Percentiles rank a stretch among this genome's conserved stretches.
Evolutionary conservation across 192 early-diverging fungal genomes (phyloP).

Genomic region (Geranomyces michiganensis): DNA sequence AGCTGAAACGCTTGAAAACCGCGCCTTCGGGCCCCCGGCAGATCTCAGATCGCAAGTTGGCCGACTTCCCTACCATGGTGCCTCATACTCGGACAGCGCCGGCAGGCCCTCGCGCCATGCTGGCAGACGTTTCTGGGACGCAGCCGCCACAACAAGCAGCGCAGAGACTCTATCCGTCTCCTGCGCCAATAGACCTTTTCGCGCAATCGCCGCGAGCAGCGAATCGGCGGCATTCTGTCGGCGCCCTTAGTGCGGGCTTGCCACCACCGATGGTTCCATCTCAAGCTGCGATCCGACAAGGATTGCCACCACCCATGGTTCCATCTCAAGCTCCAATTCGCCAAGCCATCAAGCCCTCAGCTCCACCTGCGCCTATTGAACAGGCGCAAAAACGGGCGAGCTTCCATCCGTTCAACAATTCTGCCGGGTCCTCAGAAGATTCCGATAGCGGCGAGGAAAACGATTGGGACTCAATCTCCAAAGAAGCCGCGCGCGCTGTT

Average conservation of each 20-base stretch:
- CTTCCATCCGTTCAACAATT: constrained; percentile 7
- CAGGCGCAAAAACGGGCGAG: neutral
- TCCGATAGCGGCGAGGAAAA: constrained; percentile 12
- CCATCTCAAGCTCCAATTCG: neutral
- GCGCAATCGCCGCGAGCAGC: too few relatives aligned
- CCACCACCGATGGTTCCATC: neutral
- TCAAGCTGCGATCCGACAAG: neutral
- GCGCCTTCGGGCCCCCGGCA: constrained; percentile 7
- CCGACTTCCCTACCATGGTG: neutral
- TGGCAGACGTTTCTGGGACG: neutral
- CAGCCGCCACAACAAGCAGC: neutral
- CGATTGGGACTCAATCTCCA: constrained; percentile 30
- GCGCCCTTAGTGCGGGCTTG: too few relatives aligned
- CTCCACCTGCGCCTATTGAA: neutral
- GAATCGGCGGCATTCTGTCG: too few relatives aligned
- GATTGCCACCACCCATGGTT: neutral
- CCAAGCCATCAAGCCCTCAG: neutral
- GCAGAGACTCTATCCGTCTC: neutral
- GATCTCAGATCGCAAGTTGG: neutral
- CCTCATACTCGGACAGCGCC: neutral
- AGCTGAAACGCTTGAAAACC: neutral
- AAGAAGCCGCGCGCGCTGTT: constrained; percentile 22
- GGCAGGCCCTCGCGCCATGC: constrained; percentile 12
- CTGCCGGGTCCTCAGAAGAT: neutral
- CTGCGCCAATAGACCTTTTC: neutral